phyloP scores from a whole-genome alignment of 441 rosid species.

The Euphorbia corollata region DNA sequence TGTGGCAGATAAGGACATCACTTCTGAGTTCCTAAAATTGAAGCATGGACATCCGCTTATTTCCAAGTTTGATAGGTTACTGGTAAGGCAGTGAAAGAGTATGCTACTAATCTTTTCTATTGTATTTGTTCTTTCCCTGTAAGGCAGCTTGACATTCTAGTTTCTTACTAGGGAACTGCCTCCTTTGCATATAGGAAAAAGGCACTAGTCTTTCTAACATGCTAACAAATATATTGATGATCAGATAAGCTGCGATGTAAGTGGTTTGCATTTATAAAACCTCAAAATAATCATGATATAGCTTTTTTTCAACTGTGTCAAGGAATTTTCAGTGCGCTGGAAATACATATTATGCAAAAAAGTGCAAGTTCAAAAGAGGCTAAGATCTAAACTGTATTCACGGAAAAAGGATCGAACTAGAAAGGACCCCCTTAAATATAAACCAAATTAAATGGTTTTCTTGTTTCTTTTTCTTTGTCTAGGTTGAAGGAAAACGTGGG shows the following conservation, averaged over 20 bases:
- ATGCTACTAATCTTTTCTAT: slow-evolving; percentile 6
- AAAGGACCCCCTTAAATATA: background rate
- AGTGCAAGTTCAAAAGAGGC: background rate
- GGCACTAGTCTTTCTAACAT: background rate
- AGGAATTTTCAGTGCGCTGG: background rate
- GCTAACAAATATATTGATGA: background rate
- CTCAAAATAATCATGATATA: background rate
- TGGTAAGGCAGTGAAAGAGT: slow-evolving; percentile 47
- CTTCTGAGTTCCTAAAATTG: slow-evolving; percentile 37
- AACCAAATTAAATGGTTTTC: slow-evolving; percentile 2
- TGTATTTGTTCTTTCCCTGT: background rate
- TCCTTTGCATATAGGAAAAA: slow-evolving; percentile 1
- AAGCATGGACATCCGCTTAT: slow-evolving; percentile 45
- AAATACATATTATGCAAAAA: background rate
- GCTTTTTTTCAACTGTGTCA: background rate
- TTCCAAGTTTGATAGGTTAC: slow-evolving; percentile 56
- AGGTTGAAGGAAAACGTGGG: slow-evolving; percentile 71
- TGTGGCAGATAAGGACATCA: slow-evolving; percentile 34
- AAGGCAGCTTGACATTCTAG: background rate
- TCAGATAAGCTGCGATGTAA: background rate
- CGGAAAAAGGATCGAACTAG: background rate
- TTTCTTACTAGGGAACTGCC: no score
- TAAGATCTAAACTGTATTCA: background rate
- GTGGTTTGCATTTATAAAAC: background rate
- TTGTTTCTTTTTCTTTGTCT: slow-evolving; percentile 22